Evolutionary conservation across 2,329 filamentous ascomycete species (phyloP).

Genomic region (Stagonosporopsis vannaccii): DNA sequence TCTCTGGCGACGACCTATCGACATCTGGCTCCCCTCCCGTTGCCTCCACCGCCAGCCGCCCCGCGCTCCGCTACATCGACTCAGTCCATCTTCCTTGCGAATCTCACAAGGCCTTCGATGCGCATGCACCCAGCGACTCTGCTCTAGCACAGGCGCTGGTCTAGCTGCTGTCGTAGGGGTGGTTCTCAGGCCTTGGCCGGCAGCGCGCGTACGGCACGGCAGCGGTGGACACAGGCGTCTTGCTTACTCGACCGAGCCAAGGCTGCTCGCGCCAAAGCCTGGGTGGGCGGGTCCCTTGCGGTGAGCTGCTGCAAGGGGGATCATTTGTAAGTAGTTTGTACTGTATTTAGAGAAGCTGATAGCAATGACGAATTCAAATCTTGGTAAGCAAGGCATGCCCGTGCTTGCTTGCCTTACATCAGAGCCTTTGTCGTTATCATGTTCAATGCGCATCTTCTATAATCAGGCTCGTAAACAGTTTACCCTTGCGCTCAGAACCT

Average conservation of each 20-base stretch:
- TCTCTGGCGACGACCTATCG: not conserved
- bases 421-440: not conserved
- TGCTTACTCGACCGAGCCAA: not conserved
- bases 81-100: constrained; percentile 8
- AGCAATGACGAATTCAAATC: not conserved
- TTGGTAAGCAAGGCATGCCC: not conserved
- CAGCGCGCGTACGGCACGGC: not conserved
- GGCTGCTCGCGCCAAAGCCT: not conserved
- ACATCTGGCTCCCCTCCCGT: not conserved
- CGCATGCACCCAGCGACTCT: not conserved
- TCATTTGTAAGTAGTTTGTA: not conserved
- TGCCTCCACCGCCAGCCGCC: not conserved
- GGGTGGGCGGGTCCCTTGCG: not conserved
- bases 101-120: constrained; percentile 3
- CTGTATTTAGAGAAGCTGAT: not conserved
- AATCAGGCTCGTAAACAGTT: not conserved
- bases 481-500: not conserved
- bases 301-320: not conserved
- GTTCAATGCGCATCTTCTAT: not conserved
- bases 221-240: not conserved
- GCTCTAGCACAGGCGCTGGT: not conserved
- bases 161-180: not conserved
- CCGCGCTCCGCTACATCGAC: not conserved
- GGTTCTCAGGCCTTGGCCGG: constrained; percentile 1
- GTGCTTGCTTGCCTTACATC: not conserved